Evolutionary conservation across 2,329 filamentous ascomycete species (phyloP).

Genomic region (Ilyonectria sp.): DNA sequence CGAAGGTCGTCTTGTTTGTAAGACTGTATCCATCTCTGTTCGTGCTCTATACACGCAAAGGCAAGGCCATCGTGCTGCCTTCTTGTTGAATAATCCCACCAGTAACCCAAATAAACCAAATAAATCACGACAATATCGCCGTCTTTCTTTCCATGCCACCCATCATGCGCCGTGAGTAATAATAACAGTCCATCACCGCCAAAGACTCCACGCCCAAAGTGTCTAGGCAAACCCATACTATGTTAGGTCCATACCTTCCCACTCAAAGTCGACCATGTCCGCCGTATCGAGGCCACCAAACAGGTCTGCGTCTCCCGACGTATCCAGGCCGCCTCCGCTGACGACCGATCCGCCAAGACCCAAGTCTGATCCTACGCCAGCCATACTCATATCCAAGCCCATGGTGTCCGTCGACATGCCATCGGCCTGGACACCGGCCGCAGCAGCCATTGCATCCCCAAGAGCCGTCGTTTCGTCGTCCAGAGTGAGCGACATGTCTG

Average conservation of each 20-base stretch:
- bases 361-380: conserved; percentile 55
- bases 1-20: background rate
- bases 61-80: background rate
- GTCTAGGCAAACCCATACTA: background rate
- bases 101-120: background rate
- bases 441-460: conserved; percentile 60
- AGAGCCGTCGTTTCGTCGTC: conserved; percentile 56
- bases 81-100: background rate
- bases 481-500: conserved; percentile 59
- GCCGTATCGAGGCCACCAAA: conserved; percentile 56
- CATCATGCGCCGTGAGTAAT: conserved; percentile 21
- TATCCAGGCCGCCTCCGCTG: conserved; percentile 52
- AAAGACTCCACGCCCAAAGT: conserved; percentile 12
- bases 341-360: conserved; percentile 55
- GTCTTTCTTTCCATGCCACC: conserved; percentile 15
- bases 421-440: conserved; percentile 58
- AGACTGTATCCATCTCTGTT: background rate
- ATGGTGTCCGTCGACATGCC: conserved; percentile 58
- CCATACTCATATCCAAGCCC: conserved; percentile 63
- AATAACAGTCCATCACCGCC: conserved; percentile 16
- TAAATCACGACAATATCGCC: background rate
- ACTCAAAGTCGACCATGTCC: conserved; percentile 62
- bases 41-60: background rate
- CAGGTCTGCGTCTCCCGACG: conserved; percentile 55
- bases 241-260: conserved; percentile 54